Base-by-base conservation (phyloP, 129 eudicot species). In the Oenanthe sinensis region DNA sequence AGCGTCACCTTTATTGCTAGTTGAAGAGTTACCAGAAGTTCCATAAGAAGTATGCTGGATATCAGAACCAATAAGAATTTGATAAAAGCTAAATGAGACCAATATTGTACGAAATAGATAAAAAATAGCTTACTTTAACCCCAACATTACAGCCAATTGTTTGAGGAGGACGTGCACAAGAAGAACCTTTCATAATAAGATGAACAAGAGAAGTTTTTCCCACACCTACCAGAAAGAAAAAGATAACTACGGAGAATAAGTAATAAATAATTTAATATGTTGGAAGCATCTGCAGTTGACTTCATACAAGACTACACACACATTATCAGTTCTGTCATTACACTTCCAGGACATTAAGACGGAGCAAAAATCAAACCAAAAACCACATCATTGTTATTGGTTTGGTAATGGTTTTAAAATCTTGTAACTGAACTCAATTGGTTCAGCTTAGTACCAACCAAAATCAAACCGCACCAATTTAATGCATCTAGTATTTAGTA, bases 161-260 rank as follows among this genome's bases (percentile, higher is more conserved):
- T 87, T 87, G 98, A 75, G 97, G 71, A 71, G 98, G 96, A 54
- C 87, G 96, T 55, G 83, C 80, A 48, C 77, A 77, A 44, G 96
- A 80, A 78, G 93, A 84, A 80, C 96, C 98, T 81, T 94, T 89
- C 76, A 86, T 77, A 60, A 94, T 94, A 80, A 94, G 86, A 89
- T 94, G 90, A 50, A 91, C 98, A 74, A 94, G 96, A 84, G 98
- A 94, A 80, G 97, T 94, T 79, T 94, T 91, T 43, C 98, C 98
- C 81, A 91, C 96, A 83, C 98, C 98, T 94, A 49, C 71, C 75
- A 76, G 28, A 75, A 69, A 75, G 63, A 81, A 60, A 60, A 45
- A 40, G 52, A 43, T 60, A 67, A n/a, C 9, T 24, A 60, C 4
- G 33, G 48, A 72, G 70, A 68, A 28, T 33, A 71, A 62, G 42